phyloP scores from a whole-genome alignment of 2,329 filamentous ascomycete species.

The Thielaviopsis musarum region DNA sequence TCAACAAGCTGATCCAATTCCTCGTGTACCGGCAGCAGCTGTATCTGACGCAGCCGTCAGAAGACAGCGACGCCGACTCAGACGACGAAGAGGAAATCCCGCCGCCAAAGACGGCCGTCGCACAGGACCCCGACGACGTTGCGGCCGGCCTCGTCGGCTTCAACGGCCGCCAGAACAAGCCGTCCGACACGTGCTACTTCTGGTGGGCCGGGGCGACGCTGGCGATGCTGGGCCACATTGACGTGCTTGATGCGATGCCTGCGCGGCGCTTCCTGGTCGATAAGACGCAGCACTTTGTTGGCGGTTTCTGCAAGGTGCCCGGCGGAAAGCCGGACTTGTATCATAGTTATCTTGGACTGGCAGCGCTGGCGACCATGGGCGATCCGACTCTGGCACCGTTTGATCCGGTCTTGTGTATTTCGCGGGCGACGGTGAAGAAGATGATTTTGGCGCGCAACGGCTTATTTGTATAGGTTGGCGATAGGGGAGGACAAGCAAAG shows the following conservation, averaged over 20 bases:
- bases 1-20: conserved; percentile 29
- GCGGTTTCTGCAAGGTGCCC: conserved; percentile 61
- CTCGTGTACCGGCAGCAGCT: conserved; percentile 48
- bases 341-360: conserved; percentile 77
- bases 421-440: conserved; percentile 36
- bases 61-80: conserved; percentile 22
- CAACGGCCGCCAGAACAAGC: conserved; percentile 82
- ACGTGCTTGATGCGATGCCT: conserved; percentile 40
- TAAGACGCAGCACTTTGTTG: conserved; percentile 73
- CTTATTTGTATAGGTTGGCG: not conserved
- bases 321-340: conserved; percentile 61
- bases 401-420: conserved; percentile 63
- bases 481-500: not conserved
- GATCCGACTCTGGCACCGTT: conserved; percentile 53
- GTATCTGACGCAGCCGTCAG: conserved; percentile 29
- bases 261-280: conserved; percentile 60
- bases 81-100: conserved; percentile 22
- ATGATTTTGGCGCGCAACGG: conserved; percentile 29
- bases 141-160: conserved; percentile 48
- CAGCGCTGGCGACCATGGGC: conserved; percentile 56
- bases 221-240: conserved; percentile 36
- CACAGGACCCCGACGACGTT: conserved; percentile 2
- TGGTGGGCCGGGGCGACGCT: conserved; percentile 73
- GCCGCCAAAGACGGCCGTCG: conserved; percentile 4
- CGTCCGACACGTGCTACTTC: conserved; percentile 85